Base-by-base conservation (phyloP, 116 monocot species). In the Trichopus zeylanicus region DNA sequence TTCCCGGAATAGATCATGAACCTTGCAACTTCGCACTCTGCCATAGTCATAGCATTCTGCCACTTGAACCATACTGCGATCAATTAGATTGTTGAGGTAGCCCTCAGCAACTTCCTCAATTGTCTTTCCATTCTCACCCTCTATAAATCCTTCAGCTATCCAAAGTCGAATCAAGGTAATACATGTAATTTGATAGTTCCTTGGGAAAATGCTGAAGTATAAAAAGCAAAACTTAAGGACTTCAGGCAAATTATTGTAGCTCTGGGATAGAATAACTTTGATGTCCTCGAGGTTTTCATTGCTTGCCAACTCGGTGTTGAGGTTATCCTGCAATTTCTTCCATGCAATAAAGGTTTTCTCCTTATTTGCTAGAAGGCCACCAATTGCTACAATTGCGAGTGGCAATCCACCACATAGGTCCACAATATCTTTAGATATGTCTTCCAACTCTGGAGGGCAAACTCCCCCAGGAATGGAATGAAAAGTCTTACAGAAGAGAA, bases 71-170 rank as follows among this genome's bases (percentile, higher is more conserved):
- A 54, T 54, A 27, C 26, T 54, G 6, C 54, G 54, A 26, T 26
- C 26, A 1, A 29, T 54, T 8, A 54, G 54, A 13, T 54, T 26
- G 28, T 54, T 29, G 26, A 54, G 54, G 29, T 54, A 54, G 54
- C 24, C 54, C 54, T 54, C 54, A 8, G 54, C 54, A 28, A 54
- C 26, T 21, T 54, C 54, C 27, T 54, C 54, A 10, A 54, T 13
- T 28, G 54, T 54, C 54, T 25, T 29, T 1, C 54, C 54, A 13
- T 26, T 15, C 26, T 54, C 54, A 15, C 15, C 2, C 10, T 54
- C 54, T 26, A 54, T 29, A 10, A 54, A 54, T 1, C 54, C 54
- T 29, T 54, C 54, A 26, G 54, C 54, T 25, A 54, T 54, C 54
- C 54, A 54, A 15, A 54, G 29, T 54, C 54, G 26, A 29, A 54